Conservation (phyloP, 306 rosid species). For the Cercis canadensis region DNA sequence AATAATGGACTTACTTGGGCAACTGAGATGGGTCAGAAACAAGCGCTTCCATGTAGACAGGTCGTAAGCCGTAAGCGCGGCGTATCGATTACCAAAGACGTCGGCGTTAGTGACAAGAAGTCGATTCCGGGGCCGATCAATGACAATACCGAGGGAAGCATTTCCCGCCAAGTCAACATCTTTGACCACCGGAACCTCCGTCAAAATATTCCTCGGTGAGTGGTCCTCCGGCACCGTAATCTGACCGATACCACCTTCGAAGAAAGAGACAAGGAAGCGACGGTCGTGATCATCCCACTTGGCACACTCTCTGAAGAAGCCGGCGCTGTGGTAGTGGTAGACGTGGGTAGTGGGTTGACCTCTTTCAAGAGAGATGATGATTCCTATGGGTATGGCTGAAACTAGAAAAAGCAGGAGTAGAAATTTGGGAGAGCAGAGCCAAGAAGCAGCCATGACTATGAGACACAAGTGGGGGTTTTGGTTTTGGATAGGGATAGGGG, state of each 20-base stretch:
- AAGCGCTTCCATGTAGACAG: constrained; percentile 70
- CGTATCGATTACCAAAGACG: constrained; percentile 51
- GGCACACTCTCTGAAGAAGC: constrained; percentile 74
- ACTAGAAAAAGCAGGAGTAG: constrained; percentile 54
- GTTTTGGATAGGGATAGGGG: background rate
- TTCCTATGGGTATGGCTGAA: constrained; percentile 74
- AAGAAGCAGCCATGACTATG: constrained; percentile 38
- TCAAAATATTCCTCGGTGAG: constrained; percentile 38
- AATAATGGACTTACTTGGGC: constrained; percentile 54
- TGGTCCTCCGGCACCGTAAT: constrained; percentile 43
- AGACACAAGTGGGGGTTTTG: background rate
- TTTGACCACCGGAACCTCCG: constrained; percentile 58
- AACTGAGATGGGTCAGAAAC: constrained; percentile 70
- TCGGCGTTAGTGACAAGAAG: constrained; percentile 70
- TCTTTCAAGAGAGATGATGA: constrained; percentile 71
- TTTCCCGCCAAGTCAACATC: constrained; percentile 67
- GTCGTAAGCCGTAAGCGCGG: constrained; percentile 78
- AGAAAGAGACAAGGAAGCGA: constrained; percentile 67
- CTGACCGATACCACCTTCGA: constrained; percentile 74
- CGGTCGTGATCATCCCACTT: constrained; percentile 75
- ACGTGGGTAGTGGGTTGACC: constrained; percentile 64
- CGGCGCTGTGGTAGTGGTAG: constrained; percentile 68
- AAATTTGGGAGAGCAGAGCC: constrained; percentile 52
- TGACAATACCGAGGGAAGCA: constrained; percentile 63
- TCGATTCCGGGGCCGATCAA: constrained; percentile 69